These are phyloP conservation scores for Bruguiera parviflora DNA, from an alignment of 345 rosid species.

Conservation along the genomic window DNA sequence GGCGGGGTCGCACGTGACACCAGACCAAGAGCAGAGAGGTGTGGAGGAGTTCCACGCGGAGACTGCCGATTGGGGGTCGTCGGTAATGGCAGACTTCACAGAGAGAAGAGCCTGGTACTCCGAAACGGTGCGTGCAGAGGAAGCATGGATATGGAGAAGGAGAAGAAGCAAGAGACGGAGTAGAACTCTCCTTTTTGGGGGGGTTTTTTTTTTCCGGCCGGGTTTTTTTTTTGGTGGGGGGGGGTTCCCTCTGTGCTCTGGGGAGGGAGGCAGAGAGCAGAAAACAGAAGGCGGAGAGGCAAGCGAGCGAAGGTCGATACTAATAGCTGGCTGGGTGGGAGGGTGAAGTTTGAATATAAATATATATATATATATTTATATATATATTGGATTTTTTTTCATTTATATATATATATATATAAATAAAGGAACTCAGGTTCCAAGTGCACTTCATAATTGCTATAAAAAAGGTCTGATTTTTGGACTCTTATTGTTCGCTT, in stretches of 20 bases:
- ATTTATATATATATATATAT: background rate
- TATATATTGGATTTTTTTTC: background rate
- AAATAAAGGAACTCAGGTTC: too few relatives aligned
- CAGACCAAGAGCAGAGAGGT: slow-evolving; percentile 54
- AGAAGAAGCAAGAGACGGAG: slow-evolving; percentile 36
- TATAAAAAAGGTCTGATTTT: slow-evolving; percentile 11
- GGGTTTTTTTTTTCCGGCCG: background rate
- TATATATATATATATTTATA: background rate
- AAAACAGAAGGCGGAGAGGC: slow-evolving; percentile 7
- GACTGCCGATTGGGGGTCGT: slow-evolving; percentile 50
- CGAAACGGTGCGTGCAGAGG: slow-evolving; percentile 35
- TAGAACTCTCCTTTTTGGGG: slow-evolving; percentile 40
- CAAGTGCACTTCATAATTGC: slow-evolving; percentile 20
- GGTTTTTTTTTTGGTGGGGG: slow-evolving; percentile 6
- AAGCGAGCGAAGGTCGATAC: background rate
- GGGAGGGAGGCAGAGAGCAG: slow-evolving; percentile 3
- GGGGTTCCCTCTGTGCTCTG: background rate
- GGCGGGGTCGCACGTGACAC: slow-evolving; percentile 68
- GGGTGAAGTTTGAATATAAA: background rate
- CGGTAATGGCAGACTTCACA: slow-evolving; percentile 61
- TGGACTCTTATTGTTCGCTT: slow-evolving; percentile 28
- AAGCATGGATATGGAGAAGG: slow-evolving; percentile 38
- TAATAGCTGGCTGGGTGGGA: background rate
- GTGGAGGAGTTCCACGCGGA: slow-evolving; percentile 60
- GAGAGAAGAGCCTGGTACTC: slow-evolving; percentile 75